Base-by-base conservation (phyloP, 2,329 filamentous ascomycete species). In the Pseudophaeomoniella oleicola region DNA sequence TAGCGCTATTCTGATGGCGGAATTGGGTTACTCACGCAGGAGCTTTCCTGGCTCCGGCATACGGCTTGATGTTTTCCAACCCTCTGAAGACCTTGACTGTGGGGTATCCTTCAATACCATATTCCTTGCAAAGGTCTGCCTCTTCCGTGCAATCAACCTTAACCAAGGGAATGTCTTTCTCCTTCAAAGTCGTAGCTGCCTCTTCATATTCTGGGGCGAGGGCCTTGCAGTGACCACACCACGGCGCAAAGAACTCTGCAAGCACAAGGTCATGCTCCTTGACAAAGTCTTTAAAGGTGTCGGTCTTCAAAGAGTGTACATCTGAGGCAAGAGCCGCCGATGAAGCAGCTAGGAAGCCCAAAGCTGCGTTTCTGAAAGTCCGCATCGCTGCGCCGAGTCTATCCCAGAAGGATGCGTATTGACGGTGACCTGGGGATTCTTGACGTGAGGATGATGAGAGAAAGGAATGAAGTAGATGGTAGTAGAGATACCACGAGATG, bases 1-100 rank as follows among this genome's bases (percentile, higher is more conserved):
- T 31, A 54, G 55, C 37, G 45, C 19, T 38, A 37, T 5, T 17
- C 30, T 13, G 6, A n/a, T 11, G 15, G 32, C 15, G 34, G n/a
- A 2, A 22, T 12, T 19, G 16, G 10, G 31, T 18, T 22, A 62
- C 66, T 53, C 60, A 71, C 68, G 72, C 67, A 61, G 75, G 77
- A 46, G 87, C 79, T 71, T 96, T 94, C 61, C 90, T 77, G 63
- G 85, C 80, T 56, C 90, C 90, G 51, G 71, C 69, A 67, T 98
- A 98, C 45, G 87, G 80, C 46, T 74, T 69, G 57, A 84, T 64
- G 58, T 81, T 84, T 9, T 94, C 84, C 31, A 66, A 63, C 50
- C 90, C 88, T 53, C 88, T 85, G 86, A 98, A 98, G 65, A 98
- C 76, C 78, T 96, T 98, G 57, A 98, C 76, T 48, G 90, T 98